A percentile compares a stretch with the other conserved stretches of the same genome.
Evolutionary conservation across 371 early-diverging fungal genomes (phyloP).

Genomic region (Parasitella parasitica): DNA sequence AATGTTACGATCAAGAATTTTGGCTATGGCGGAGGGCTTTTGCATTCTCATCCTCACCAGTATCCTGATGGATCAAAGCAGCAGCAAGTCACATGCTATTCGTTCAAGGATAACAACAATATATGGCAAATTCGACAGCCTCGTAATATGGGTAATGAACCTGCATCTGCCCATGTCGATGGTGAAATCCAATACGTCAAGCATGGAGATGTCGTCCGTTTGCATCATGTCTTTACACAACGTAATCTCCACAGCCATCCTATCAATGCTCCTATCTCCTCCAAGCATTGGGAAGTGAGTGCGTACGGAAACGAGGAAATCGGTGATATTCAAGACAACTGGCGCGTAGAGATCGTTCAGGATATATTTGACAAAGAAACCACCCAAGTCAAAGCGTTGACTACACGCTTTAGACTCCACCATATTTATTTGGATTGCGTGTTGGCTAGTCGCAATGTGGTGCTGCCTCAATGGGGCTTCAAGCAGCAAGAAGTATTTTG

Average conservation of each 20-base stretch:
- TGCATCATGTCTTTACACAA: constrained; percentile 73
- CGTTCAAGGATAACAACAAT: constrained; percentile 97
- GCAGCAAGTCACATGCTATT: constrained; percentile 67
- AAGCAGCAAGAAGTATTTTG: constrained; percentile 95
- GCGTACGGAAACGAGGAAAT: constrained; percentile 70
- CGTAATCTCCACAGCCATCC: constrained; percentile 84
- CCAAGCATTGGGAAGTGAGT: constrained; percentile 84
- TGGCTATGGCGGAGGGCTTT: constrained; percentile 86
- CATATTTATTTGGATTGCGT: constrained; percentile 80
- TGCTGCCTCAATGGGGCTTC: constrained; percentile 98
- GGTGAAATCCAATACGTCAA: constrained; percentile 50
- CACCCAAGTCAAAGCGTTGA: constrained; percentile 64
- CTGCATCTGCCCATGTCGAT: neutral
- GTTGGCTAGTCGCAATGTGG: constrained; percentile 69
- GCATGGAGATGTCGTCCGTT: constrained; percentile 79
- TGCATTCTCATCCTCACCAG: constrained; percentile 95
- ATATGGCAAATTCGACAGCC: constrained; percentile 76
- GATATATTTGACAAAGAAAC: constrained; percentile 42
- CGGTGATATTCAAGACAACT: constrained; percentile 83
- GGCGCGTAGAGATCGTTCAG: constrained; percentile 86
- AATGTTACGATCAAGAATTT: constrained; percentile 86
- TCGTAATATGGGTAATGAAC: neutral
- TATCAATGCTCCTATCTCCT: constrained; percentile 81
- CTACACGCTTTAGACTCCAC: constrained; percentile 87
- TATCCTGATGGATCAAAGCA: constrained; percentile 77